phyloP scores from a whole-genome alignment of 2,329 filamentous ascomycete genomes.

The Rutstroemia sp. region DNA sequence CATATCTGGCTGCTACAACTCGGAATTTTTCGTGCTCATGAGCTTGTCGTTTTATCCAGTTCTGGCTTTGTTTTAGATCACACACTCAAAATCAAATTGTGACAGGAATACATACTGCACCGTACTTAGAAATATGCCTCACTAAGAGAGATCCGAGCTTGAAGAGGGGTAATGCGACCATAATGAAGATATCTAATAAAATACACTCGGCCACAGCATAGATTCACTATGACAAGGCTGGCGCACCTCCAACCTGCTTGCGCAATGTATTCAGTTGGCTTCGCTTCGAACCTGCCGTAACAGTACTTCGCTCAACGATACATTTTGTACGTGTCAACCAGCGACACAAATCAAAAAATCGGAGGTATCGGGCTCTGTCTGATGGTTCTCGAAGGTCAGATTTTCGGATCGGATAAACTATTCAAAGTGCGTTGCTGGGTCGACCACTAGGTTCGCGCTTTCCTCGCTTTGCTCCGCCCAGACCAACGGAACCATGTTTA shows the following conservation, averaged over 20 bases:
- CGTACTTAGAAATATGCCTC: conserved; percentile 61
- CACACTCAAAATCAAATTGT: not conserved
- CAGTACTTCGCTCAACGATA: too few relatives aligned
- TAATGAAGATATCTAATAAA: conserved; percentile 25
- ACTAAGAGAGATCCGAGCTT: conserved; percentile 59
- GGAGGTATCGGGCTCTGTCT: too few relatives aligned
- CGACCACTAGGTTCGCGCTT: conserved; percentile 2
- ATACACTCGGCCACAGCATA: not conserved
- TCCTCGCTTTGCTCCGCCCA: not conserved
- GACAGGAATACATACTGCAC: conserved; percentile 45
- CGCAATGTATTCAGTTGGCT: too few relatives aligned
- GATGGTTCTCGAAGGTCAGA: too few relatives aligned
- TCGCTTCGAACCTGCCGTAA: too few relatives aligned
- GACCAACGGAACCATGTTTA: conserved; percentile 5
- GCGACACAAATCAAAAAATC: too few relatives aligned
- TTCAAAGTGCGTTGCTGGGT: not conserved
- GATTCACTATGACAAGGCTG: not conserved
- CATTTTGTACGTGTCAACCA: too few relatives aligned
- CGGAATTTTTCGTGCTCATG: conserved; percentile 58
- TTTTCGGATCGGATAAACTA: too few relatives aligned
- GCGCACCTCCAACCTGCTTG: not conserved
- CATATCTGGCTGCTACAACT: conserved; percentile 51
- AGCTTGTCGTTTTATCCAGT: conserved; percentile 58
- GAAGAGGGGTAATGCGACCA: conserved; percentile 61
- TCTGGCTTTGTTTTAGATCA: conserved; percentile 34